phyloP scores from a whole-genome alignment of 129 eudicot genomes.

The Centella asiatica region DNA sequence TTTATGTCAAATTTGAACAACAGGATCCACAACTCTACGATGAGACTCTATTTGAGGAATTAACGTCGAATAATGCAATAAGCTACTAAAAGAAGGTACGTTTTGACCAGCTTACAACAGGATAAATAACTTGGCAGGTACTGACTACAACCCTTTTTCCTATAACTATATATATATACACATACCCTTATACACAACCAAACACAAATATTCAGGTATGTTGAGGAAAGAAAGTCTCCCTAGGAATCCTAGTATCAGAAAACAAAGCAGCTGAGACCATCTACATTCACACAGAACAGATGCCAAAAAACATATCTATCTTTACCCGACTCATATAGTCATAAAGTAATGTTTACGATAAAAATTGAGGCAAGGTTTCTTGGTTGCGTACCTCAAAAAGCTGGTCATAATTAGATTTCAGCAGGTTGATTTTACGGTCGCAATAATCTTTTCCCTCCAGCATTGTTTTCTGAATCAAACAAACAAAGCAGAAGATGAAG shows the following conservation, averaged over 20 bases:
- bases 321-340: too few species aligned
- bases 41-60: too few species aligned
- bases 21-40: too few species aligned
- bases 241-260: not conserved
- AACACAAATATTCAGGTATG: not conserved
- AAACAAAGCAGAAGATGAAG: not conserved
- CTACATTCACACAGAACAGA: not conserved
- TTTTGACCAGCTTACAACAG: too few species aligned
- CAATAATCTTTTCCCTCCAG: constrained; percentile 85
- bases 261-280: not conserved
- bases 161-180: too few species aligned
- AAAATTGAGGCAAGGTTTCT: not conserved
- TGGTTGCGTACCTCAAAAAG: constrained; percentile 77
- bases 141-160: too few species aligned
- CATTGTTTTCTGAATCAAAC: constrained; percentile 72
- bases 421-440: constrained; percentile 85
- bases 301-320: too few species aligned
- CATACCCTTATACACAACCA: not conserved
- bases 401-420: constrained; percentile 89
- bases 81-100: too few species aligned
- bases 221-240: not conserved
- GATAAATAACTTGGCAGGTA: too few species aligned
- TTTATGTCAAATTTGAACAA: too few species aligned
- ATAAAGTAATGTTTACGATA: too few species aligned
- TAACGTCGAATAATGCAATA: too few species aligned